Base-by-base conservation (phyloP, 2,329 filamentous ascomycete species). In the Fusarium ramigenum region DNA sequence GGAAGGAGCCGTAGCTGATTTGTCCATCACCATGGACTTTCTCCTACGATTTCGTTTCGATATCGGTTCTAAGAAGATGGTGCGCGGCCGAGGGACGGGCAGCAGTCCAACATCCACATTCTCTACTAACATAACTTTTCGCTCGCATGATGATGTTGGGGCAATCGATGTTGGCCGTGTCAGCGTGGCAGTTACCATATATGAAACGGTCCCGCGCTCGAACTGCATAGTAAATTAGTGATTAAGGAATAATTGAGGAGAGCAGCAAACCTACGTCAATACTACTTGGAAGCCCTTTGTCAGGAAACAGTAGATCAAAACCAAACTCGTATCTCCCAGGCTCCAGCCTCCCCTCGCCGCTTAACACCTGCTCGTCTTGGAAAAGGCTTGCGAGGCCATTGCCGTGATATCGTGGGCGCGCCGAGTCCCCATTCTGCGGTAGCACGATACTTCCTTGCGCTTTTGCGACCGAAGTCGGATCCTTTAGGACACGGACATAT, bases 161-260 rank as follows among this genome's bases (percentile, higher is more conserved):
- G 92, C 89, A 70, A 98, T 97, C 10, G 95, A 91, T 0, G 93
- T 96, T 25, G 96, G 96, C 63, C 95, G 91, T 25, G 96, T 98
- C 64, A 98, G 82, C 14, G 95, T 98, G 37, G 96, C 93, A 10
- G 94, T 96, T 77, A 98, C 89, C 84, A 96, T 91, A 83, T 98
- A 99, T 25, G 93, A 92, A 77, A 99, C 94, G 4, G 94, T 95
- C 40, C 96, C 96, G 79, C 96, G 91, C 83, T 98, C 96, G 82
- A 99, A 99, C 95, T 98, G 82, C 34, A 32, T 44, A 40, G 15
- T 16, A 28, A 21, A 63, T 77, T 47, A 75, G 68, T 57, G 57
- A 66, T 65, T 43, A 23, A 21, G 42, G 23, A 32, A 19, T 18
- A 52, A 25, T 19, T 25, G 58, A 46, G 30, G 54, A 36, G 47